A percentile compares a stretch with the other conserved stretches of the same genome.
Conservation (phyloP, 2,329 filamentous ascomycete genomes). For the Gnomoniopsis sp. region DNA sequence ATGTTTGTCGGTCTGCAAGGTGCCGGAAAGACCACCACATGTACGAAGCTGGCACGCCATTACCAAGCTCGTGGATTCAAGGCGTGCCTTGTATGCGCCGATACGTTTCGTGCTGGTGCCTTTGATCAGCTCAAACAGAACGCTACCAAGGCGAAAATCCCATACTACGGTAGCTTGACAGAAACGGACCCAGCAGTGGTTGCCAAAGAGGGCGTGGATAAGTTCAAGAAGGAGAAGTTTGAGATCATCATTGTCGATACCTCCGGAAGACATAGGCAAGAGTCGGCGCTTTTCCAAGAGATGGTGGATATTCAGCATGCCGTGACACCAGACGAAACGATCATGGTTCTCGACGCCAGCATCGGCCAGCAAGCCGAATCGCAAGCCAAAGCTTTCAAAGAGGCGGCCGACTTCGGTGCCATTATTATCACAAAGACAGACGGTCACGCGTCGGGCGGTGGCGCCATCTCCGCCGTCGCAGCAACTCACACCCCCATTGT, state of each 20-base stretch:
- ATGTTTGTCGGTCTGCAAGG: slow-evolving; percentile 99
- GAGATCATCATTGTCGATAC: slow-evolving; percentile 99
- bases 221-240: slow-evolving; percentile 98
- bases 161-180: slow-evolving; percentile 94
- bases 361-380: slow-evolving; percentile 96
- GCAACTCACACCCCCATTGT: slow-evolving; percentile 96
- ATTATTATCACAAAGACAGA: slow-evolving; percentile 99
- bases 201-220: slow-evolving; percentile 91
- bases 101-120: slow-evolving; percentile 96
- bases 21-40: slow-evolving; percentile 96
- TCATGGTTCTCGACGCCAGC: slow-evolving; percentile 95
- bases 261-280: slow-evolving; percentile 89
- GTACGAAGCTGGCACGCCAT: slow-evolving; percentile 92
- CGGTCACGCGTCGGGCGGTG: slow-evolving; percentile 90
- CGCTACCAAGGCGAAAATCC: slow-evolving; percentile 97
- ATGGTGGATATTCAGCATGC: slow-evolving; percentile 96
- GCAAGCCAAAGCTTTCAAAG: slow-evolving; percentile 95
- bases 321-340: slow-evolving; percentile 89
- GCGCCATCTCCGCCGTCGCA: slow-evolving; percentile 94
- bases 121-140: slow-evolving; percentile 99
- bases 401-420: slow-evolving; percentile 92
- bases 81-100: slow-evolving; percentile 90
- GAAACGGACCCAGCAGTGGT: slow-evolving; percentile 95
- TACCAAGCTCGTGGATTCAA: slow-evolving; percentile 94
- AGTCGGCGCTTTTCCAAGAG: slow-evolving; percentile 91